Conservation (phyloP, 192 early-diverging fungal species). For the Backusella tarrabulga region DNA sequence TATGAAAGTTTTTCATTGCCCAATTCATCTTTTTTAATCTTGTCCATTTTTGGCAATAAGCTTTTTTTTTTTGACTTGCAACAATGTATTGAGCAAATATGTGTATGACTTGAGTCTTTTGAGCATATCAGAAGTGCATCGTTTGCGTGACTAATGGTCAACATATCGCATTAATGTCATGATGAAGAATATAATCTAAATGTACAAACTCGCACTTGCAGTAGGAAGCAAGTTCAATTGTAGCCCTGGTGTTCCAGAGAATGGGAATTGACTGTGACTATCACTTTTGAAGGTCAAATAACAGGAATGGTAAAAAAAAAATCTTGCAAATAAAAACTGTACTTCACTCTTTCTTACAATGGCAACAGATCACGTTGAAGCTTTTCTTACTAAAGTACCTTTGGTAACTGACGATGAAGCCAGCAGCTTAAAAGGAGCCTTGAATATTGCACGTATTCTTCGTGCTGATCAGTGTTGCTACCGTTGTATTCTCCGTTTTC, state of each 20-base stretch:
- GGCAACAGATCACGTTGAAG: not conserved
- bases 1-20: no score
- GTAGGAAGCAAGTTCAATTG: no score
- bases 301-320: not conserved
- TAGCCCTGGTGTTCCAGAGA: not conserved
- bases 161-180: no score
- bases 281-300: not conserved
- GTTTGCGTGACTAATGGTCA: no score
- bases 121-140: no score
- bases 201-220: no score
- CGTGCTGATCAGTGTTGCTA: slow-evolving; percentile 22
- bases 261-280: not conserved
- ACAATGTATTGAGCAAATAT: no score
- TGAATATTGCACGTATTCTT: slow-evolving; percentile 14
- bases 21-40: no score
- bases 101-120: no score
- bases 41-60: no score
- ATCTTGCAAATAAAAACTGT: not conserved
- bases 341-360: not conserved
- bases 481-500: slow-evolving; percentile 25
- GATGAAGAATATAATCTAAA: no score
- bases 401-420: not conserved
- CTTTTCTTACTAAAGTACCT: not conserved
- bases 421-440: not conserved
- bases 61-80: no score